Evolutionary conservation across 2,329 filamentous ascomycete species (phyloP).

Genomic region (Calonectria hawksworthii): DNA sequence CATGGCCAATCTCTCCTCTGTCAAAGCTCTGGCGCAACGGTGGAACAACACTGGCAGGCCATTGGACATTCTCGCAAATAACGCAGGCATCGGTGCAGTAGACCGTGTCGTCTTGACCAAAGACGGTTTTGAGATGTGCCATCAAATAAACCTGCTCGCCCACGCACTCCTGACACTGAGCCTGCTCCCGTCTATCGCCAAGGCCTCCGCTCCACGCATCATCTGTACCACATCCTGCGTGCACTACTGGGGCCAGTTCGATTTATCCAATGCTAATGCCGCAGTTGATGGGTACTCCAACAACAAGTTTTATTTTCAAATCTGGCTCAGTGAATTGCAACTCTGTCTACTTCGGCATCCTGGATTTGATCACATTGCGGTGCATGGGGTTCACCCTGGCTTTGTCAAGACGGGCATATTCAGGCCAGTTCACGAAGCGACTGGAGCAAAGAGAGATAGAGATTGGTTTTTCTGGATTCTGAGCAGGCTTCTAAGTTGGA

Average conservation of each 20-base stretch:
- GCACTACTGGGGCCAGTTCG: not conserved
- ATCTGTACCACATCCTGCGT: not conserved
- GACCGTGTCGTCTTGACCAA: not conserved
- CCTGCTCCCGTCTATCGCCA: not conserved
- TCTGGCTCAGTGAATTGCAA: conserved; percentile 1
- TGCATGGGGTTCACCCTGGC: not conserved
- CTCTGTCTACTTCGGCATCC: not conserved
- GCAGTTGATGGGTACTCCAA: not conserved
- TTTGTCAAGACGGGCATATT: conserved; percentile 1
- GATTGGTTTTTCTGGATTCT: not conserved
- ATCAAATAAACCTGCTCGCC: not conserved
- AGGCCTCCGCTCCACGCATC: not conserved
- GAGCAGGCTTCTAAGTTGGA: not conserved
- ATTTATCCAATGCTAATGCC: not conserved
- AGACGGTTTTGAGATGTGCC: not conserved
- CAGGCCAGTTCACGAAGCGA: not conserved
- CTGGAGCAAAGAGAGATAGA: not conserved
- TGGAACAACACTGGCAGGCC: not conserved
- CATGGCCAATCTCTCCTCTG: conserved; percentile 6
- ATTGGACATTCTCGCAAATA: not conserved
- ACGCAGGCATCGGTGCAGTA: not conserved
- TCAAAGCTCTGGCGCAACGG: not conserved
- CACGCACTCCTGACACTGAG: not conserved
- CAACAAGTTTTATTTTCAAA: not conserved
- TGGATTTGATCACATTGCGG: not conserved